Conservation (phyloP, 2,329 filamentous ascomycete species). For the Thelonectria olida region DNA sequence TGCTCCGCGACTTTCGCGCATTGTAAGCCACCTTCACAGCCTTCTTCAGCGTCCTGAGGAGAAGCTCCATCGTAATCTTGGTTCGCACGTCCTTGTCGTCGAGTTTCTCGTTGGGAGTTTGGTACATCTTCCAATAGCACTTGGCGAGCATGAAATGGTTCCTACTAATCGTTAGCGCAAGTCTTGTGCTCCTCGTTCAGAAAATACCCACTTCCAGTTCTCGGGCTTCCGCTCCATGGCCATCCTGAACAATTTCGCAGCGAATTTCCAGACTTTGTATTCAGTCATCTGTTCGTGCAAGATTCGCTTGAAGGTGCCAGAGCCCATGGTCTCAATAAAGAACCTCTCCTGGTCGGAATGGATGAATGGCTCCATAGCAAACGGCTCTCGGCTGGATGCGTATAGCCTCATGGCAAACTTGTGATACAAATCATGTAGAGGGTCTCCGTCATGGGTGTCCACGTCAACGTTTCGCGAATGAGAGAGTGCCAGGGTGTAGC, state of each 20-base stretch:
- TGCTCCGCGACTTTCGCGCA: slow-evolving; percentile 64
- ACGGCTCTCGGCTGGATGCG: slow-evolving; percentile 68
- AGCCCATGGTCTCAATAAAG: slow-evolving; percentile 61
- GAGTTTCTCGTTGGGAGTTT: slow-evolving; percentile 55
- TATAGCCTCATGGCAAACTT: slow-evolving; percentile 71
- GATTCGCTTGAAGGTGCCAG: slow-evolving; percentile 61
- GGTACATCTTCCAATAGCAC: slow-evolving; percentile 72
- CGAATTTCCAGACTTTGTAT: slow-evolving; percentile 70
- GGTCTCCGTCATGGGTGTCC: slow-evolving; percentile 58
- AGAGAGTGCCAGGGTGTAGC: slow-evolving; percentile 71
- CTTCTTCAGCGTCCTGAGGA: slow-evolving; percentile 61
- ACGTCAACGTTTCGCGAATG: slow-evolving; percentile 59
- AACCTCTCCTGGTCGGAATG: slow-evolving; percentile 66
- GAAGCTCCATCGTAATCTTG: slow-evolving; percentile 45
- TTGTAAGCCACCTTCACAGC: slow-evolving; percentile 60
- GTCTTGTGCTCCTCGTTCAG: background rate
- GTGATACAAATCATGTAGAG: slow-evolving; percentile 67
- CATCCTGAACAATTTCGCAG: slow-evolving; percentile 64
- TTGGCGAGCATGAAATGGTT: slow-evolving; percentile 70
- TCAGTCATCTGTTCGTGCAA: slow-evolving; percentile 66
- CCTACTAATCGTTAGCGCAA: slow-evolving; percentile 45
- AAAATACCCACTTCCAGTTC: slow-evolving; percentile 63
- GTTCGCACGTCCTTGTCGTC: slow-evolving; percentile 52
- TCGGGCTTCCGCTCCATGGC: slow-evolving; percentile 63
- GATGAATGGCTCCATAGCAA: slow-evolving; percentile 69